Evolutionary conservation across 345 rosid species (phyloP), one percentile per base, ranked within the genome.

Genomic region (Salix exigua): DNA sequence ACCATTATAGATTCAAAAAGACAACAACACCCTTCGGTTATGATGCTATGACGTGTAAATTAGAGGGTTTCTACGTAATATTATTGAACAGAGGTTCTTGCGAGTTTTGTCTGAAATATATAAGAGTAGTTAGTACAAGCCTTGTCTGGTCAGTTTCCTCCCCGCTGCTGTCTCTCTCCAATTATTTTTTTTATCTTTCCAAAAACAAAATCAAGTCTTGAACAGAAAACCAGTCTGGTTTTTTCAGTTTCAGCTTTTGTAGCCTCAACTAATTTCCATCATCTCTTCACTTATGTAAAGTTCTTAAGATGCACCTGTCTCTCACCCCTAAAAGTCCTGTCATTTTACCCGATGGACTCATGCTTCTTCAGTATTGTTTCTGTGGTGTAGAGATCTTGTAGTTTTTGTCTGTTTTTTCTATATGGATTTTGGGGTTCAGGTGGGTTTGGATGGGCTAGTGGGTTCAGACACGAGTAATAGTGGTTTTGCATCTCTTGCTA

Each of bases 371-470:
- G 53, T 66, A 55, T 40, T 25, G 38, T 21, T 66, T 80, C 73
- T 63, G 62, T 30, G 38, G 48, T 75, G 61, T 65, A n/a, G 67
- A 70, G 72, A 70, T 66, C 46, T 40, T 75, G 66, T 75, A 83
- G 82, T 30, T 64, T 69, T 71, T 48, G 62, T 73, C 48, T 42
- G 48, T 64, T 7, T 61, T 30, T 44, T 67, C 82, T 53, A 46
- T 66, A 89, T 89, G 93, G 89, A 88, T 81, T 88, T 85, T 73
- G 91, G 88, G 78, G 77, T 81, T 55, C 61, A 55, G 75, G 80
- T 81, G 76, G 85, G 88, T 77, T 75, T 86, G 65, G 92, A 86
- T 23, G 86, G 86, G 68, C 78, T 83, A 69, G 83, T 71, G 84
- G 86, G 83, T 78, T 83, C 89, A 61, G 87, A 72, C 16, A 73